A percentile compares a stretch with the other conserved stretches of the same genome.
These are phyloP conservation scores for Eudorina sp. DNA, from an alignment of 139 green algal genomes.

Conservation along the genomic window DNA sequence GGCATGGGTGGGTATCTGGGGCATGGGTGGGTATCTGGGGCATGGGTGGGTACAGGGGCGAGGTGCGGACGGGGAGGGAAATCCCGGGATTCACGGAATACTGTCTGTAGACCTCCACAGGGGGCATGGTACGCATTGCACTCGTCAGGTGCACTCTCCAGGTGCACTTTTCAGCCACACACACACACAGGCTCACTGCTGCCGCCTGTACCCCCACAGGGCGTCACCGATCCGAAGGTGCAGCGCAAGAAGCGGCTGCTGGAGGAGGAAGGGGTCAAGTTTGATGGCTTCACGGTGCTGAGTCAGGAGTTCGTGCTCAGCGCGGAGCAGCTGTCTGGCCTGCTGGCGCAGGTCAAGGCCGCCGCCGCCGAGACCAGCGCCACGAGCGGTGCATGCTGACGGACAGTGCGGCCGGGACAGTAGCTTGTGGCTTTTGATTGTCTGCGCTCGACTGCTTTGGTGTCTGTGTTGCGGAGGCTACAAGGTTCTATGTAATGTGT, in stretches of 20 bases:
- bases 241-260: conserved; percentile 70
- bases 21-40: no score
- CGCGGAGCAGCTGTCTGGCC: neutral
- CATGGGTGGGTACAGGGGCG: conserved; percentile 66
- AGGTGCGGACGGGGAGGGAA: no score
- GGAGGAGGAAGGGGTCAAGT: conserved; percentile 71
- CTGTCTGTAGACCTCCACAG: no score
- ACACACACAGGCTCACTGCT: no score
- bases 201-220: neutral
- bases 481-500: neutral
- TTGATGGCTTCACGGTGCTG: conserved; percentile 58
- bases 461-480: neutral
- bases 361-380: no score
- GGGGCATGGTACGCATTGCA: no score
- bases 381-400: no score
- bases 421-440: neutral
- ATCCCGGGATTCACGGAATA: no score
- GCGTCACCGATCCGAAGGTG: conserved; percentile 51
- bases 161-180: no score
- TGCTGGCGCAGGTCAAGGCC: neutral
- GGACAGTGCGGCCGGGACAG: no score
- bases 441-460: neutral
- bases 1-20: conserved; percentile 65
- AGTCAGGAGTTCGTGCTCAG: conserved; percentile 6
- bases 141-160: no score